Conservation (phyloP, 208 protist species). For the Crithidia brevicula region DNA sequence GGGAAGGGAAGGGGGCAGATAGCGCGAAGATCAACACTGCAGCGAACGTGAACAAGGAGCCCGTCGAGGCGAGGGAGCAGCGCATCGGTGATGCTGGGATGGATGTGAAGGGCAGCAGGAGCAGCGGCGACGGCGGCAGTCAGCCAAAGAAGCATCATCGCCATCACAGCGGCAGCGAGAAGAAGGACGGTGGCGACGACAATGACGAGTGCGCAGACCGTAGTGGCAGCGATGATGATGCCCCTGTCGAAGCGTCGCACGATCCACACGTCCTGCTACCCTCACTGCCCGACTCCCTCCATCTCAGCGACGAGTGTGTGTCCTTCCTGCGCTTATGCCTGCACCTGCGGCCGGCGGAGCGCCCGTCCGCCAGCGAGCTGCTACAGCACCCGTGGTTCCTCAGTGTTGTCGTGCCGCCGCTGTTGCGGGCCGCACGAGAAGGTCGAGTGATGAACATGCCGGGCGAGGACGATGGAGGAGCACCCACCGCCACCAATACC, state of each 20-base stretch:
- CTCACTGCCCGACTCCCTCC: constrained; percentile 41
- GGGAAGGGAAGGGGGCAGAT: no score
- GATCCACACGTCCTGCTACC: constrained; percentile 4
- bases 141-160: neutral
- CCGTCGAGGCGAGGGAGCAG: no score
- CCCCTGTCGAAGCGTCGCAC: neutral
- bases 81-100: no score
- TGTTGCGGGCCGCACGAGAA: constrained; percentile 22
- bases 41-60: no score
- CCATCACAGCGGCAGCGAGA: neutral
- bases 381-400: constrained; percentile 66
- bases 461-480: constrained; percentile 3
- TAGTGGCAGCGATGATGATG: no score
- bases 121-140: neutral
- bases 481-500: neutral
- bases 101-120: neutral
- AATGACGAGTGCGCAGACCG: neutral
- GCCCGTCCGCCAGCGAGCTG: constrained; percentile 51
- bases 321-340: constrained; percentile 70
- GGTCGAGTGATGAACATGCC: neutral
- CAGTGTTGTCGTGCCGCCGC: constrained; percentile 33
- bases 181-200: neutral
- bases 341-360: constrained; percentile 41
- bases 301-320: constrained; percentile 37
- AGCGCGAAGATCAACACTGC: no score